phyloP scores from a whole-genome alignment of 164 flowering plant species.

The Paratinospora sagittata region DNA sequence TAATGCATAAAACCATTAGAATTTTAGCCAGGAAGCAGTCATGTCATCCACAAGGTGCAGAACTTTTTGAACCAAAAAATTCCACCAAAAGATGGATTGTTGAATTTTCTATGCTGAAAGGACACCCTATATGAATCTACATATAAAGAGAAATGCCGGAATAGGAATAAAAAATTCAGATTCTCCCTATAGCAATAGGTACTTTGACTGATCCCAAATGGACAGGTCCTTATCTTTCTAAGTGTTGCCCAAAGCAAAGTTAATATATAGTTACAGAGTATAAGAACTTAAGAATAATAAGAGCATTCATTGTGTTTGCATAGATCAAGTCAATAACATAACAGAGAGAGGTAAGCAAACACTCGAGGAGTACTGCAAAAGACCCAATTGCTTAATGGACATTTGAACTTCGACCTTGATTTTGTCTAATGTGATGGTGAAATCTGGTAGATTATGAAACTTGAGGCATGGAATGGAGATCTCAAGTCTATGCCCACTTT shows the following conservation, averaged over 20 bases:
- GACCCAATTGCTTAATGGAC: neutral
- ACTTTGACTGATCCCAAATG: neutral
- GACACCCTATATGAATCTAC: neutral
- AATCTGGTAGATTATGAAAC: neutral
- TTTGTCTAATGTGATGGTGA: neutral
- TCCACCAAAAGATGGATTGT: neutral
- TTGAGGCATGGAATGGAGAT: neutral
- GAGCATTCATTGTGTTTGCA: neutral
- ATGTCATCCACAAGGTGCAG: neutral
- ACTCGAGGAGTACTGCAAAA: neutral
- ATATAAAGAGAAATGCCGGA: neutral
- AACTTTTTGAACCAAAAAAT: neutral
- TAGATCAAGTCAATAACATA: neutral
- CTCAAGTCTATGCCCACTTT: neutral
- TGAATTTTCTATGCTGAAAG: neutral
- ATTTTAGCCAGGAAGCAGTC: neutral
- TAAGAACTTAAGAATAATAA: neutral
- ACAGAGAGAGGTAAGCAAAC: neutral
- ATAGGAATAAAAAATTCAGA: neutral
- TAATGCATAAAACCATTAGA: conserved; percentile 2
- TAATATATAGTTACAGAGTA: neutral
- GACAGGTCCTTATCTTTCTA: neutral
- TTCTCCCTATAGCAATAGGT: neutral
- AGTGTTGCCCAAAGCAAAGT: too few species aligned
- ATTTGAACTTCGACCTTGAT: neutral